These are phyloP conservation scores for Mrakia frigida DNA, from an alignment of 768 basidiomycete species.

Conservation along the genomic window DNA sequence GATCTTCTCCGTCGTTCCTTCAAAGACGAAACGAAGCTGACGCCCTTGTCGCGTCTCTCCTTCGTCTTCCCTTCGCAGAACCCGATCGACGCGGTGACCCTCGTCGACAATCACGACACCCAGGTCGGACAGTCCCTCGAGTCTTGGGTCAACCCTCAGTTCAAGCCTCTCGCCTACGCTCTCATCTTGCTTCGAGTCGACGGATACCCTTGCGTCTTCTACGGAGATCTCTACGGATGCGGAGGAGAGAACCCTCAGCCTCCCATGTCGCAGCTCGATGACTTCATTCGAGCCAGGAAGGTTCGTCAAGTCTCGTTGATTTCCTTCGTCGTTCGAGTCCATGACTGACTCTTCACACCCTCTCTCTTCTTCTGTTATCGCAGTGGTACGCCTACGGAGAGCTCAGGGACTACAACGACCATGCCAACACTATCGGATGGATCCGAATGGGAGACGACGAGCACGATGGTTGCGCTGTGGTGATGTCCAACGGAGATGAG, in stretches of 20 bases:
- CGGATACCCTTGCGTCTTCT: conserved; percentile 47
- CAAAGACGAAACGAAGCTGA: no score
- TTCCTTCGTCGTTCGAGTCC: background rate
- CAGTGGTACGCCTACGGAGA: conserved; percentile 42
- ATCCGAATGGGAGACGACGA: conserved; percentile 46
- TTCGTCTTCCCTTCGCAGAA: no score
- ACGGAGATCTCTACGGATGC: conserved; percentile 47
- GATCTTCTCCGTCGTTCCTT: no score
- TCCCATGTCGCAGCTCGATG: conserved; percentile 45
- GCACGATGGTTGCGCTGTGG: conserved; percentile 45
- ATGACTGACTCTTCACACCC: background rate
- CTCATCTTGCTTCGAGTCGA: conserved; percentile 47
- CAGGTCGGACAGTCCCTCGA: conserved; percentile 46
- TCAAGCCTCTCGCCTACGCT: conserved; percentile 49
- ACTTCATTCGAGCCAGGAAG: conserved; percentile 44
- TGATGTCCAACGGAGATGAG: conserved; percentile 39
- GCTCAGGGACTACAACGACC: conserved; percentile 45
- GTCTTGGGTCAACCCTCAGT: conserved; percentile 43
- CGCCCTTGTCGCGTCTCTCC: no score
- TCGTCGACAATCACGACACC: conserved; percentile 18
- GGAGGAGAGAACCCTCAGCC: conserved; percentile 46
- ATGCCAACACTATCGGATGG: conserved; percentile 46
- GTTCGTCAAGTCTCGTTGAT: conserved; percentile 35
- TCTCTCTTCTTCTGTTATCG: conserved; percentile 25
- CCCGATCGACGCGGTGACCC: conserved; percentile 69